These are phyloP conservation scores for Magnusiomyces paraingens DNA, from an alignment of 1,139 yeast species.

Conservation along the genomic window DNA sequence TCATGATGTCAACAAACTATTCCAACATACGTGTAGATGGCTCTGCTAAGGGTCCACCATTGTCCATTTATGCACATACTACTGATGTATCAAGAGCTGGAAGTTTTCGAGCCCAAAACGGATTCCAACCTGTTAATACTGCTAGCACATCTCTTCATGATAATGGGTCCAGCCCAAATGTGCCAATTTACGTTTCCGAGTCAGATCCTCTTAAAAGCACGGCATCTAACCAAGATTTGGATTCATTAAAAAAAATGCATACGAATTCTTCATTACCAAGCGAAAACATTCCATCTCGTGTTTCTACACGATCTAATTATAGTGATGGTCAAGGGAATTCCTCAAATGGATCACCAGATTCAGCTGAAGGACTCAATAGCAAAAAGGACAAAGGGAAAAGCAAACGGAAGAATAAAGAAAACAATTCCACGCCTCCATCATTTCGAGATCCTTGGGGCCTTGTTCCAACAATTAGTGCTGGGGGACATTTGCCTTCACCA, in stretches of 20 bases:
- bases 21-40: too few species aligned
- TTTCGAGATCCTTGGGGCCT: neutral
- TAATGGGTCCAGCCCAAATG: neutral
- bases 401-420: neutral
- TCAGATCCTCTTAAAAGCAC: too few species aligned
- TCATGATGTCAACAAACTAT: conserved; percentile 17
- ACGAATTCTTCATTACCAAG: neutral
- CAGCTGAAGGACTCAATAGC: neutral
- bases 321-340: neutral
- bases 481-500: neutral
- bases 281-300: neutral
- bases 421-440: neutral
- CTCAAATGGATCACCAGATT: neutral
- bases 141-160: neutral
- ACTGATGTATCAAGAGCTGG: too few species aligned
- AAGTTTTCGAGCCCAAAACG: too few species aligned
- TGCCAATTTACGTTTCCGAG: too few species aligned
- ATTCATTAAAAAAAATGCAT: neutral
- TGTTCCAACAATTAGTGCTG: neutral
- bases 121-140: too few species aligned
- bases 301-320: neutral
- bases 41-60: too few species aligned
- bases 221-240: too few species aligned
- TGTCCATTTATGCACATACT: too few species aligned
- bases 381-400: neutral